These are phyloP conservation scores for Aspergillus baeticus DNA, from an alignment of 495 filamentous ascomycete species.

Conservation along the genomic window DNA sequence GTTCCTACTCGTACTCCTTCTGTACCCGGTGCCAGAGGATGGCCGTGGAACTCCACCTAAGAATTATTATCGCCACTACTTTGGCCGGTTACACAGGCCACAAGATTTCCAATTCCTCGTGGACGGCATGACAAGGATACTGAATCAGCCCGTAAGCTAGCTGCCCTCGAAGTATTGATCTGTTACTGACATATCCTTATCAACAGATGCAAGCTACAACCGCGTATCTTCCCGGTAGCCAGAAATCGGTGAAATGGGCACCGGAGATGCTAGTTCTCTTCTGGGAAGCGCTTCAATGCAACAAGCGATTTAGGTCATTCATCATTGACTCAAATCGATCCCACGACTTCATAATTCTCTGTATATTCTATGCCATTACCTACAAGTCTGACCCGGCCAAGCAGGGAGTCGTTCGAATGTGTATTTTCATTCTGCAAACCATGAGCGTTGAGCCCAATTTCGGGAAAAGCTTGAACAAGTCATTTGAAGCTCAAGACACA, in stretches of 20 bases:
- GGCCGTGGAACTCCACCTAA: constrained; percentile 62
- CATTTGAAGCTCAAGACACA: constrained; percentile 86
- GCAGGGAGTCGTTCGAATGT: constrained; percentile 93
- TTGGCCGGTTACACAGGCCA: constrained; percentile 85
- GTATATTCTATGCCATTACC: constrained; percentile 89
- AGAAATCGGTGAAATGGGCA: constrained; percentile 79
- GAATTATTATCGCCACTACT: constrained; percentile 91
- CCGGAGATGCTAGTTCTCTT: constrained; percentile 98
- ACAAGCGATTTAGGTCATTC: constrained; percentile 95
- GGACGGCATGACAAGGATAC: constrained; percentile 89
- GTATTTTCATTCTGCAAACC: constrained; percentile 93
- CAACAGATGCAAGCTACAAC: constrained; percentile 75
- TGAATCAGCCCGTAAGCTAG: constrained; percentile 74
- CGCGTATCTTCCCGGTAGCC: constrained; percentile 87
- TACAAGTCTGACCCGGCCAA: constrained; percentile 82
- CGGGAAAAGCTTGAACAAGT: constrained; percentile 83
- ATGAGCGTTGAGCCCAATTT: constrained; percentile 92
- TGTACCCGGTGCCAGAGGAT: constrained; percentile 89
- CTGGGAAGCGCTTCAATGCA: constrained; percentile 97
- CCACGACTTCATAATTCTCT: constrained; percentile 88
- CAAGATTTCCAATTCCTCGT: constrained; percentile 98
- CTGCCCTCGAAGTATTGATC: not conserved
- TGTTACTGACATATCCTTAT: not conserved
- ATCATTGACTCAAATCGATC: constrained; percentile 94
- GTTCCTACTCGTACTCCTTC: constrained; percentile 78